Percentiles rank a stretch among this genome's conserved stretches.
Evolutionary conservation across 176 grass and related monocot genomes (phyloP).

Genomic region (Hsuehochloa calcarea): DNA sequence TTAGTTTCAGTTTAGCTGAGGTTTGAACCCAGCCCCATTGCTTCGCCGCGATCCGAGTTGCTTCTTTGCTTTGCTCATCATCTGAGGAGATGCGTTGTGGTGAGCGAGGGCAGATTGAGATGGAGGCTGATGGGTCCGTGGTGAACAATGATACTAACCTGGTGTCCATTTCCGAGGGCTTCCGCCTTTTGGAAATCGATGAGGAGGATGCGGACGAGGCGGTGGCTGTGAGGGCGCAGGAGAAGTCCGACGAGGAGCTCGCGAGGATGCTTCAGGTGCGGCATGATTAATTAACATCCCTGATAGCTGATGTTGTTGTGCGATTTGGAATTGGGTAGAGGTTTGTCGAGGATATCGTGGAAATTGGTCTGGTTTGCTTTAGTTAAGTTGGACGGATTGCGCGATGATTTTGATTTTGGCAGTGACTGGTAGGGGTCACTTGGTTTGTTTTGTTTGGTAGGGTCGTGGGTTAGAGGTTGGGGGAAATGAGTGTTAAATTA

Average conservation of each 20-base stretch:
- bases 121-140: slow-evolving; percentile 45
- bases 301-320: background rate
- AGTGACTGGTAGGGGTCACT: background rate
- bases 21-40: background rate
- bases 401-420: background rate
- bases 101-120: slow-evolving; percentile 44
- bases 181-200: slow-evolving; percentile 47
- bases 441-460: slow-evolving; percentile 9
- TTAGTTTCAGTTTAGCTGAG: background rate
- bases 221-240: slow-evolving; percentile 18
- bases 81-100: background rate
- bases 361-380: background rate
- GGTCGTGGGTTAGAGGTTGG: background rate
- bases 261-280: slow-evolving; percentile 67
- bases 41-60: background rate
- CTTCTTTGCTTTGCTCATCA: background rate
- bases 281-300: background rate
- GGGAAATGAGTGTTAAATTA: background rate
- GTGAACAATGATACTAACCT: slow-evolving; percentile 60
- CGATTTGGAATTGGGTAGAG: background rate
- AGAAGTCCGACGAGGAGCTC: slow-evolving; percentile 74
- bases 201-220: background rate
- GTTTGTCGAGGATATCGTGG: background rate
- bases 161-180: slow-evolving; percentile 43
- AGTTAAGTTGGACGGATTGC: background rate